Base-by-base conservation (phyloP, 2,329 filamentous ascomycete species). In the Verticillium isaacii region DNA sequence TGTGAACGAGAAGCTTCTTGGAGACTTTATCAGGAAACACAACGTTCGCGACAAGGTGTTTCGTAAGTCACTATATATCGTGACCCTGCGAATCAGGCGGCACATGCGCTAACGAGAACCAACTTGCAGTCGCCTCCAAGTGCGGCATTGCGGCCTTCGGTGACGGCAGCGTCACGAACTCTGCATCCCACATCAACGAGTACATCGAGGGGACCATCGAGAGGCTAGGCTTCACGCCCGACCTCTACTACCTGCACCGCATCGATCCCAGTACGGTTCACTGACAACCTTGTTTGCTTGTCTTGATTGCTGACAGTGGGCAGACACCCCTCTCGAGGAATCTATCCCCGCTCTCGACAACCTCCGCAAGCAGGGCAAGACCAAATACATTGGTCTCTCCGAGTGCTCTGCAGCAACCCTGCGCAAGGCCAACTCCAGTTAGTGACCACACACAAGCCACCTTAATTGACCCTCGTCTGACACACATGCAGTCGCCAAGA, bases 151-250 rank as follows among this genome's bases (percentile, higher is more conserved):
- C 75, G 15, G 69, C 69, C 3, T 77, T 79, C 52, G 74, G 70
- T 14, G 66, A 67, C 1, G 67, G 70, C 5, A 19, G 39, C 2
- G 71, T 81, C 34, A 80, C 78, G 57, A 82, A 82, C 65, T 78
- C 75, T 3, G 70, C 79, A 1, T 61, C 73, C 0, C 80, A 82
- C 56, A 82, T 82, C 65, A 76, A 78, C 64, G 61, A 71, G 45
- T 82, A 82, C 62, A 80, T 82, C 32, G 78, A 82, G 3, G 80
- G 78, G 12, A 81, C 79, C 0, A 81, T 81, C 54, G 75, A 81
- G 60, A 68, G 80, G 63, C 73, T 82, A 0, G 80, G 80, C 0
- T 82, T 80, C 55, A 58, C 78, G 0, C 80, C 80, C 7, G 78
- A 80, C 57, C 69, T 80, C 5, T 80, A 80, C 61, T 78, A 78